phyloP scores from a whole-genome alignment of 2,329 filamentous ascomycete genomes.

The Curvularia verruculosa region DNA sequence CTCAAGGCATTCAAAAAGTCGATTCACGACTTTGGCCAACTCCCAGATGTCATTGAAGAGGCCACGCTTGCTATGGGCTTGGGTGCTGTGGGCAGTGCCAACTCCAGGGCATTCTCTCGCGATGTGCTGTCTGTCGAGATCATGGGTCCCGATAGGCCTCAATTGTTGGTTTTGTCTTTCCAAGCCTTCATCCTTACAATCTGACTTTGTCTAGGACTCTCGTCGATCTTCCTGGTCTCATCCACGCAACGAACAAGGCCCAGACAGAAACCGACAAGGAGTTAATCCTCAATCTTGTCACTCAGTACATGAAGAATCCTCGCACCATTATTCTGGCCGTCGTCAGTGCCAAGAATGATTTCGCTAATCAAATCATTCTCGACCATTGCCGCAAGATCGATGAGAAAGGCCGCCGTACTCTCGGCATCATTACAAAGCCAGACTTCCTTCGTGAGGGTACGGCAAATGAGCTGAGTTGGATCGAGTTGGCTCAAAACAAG shows the following conservation, averaged over 20 bases:
- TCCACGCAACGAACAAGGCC: conserved; percentile 39
- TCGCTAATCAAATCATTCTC: conserved; percentile 64
- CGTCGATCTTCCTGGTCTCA: conserved; percentile 57
- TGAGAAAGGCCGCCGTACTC: conserved; percentile 53
- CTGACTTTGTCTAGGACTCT: conserved; percentile 48
- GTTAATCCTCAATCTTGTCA: conserved; percentile 31
- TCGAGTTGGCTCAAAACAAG: conserved; percentile 50
- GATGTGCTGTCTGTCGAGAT: conserved; percentile 54
- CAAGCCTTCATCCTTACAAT: conserved; percentile 15
- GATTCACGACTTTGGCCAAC: conserved; percentile 48
- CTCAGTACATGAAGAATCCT: conserved; percentile 36
- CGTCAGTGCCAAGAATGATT: conserved; percentile 52
- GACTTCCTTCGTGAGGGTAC: conserved; percentile 53
- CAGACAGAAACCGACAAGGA: conserved; percentile 32
- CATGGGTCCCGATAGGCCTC: conserved; percentile 46
- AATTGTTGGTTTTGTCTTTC: conserved; percentile 30
- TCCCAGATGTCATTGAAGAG: conserved; percentile 58
- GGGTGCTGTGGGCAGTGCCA: conserved; percentile 23
- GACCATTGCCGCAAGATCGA: conserved; percentile 57
- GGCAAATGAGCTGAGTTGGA: conserved; percentile 53
- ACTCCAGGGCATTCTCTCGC: conserved; percentile 45
- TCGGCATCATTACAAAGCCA: conserved; percentile 65
- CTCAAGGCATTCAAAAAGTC: conserved; percentile 47
- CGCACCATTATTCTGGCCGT: conserved; percentile 43
- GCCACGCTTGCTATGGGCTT: conserved; percentile 61